Conservation (phyloP, 345 rosid genomes). For the Eucalyptus cloeziana region DNA sequence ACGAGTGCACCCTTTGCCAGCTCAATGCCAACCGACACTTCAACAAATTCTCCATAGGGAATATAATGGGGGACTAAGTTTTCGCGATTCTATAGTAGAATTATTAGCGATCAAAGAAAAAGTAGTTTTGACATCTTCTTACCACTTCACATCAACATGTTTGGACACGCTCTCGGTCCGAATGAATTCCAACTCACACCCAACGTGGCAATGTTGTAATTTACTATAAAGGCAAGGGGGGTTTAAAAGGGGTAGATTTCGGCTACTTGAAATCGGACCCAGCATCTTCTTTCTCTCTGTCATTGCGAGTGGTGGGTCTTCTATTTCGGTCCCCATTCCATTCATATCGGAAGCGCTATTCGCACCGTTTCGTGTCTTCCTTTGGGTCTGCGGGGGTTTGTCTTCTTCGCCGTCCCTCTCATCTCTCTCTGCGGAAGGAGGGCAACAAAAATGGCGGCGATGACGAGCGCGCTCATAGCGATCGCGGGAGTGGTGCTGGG, state of each 20-base stretch:
- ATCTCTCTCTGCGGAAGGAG: neutral
- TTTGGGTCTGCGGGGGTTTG: neutral
- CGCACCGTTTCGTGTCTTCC: neutral
- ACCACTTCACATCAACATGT: neutral
- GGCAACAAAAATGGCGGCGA: slow-evolving; percentile 24
- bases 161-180: neutral
- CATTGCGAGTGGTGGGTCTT: neutral
- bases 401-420: neutral
- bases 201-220: neutral
- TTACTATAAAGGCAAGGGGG: neutral
- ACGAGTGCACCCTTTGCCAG: too few species aligned
- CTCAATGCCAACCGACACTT: neutral
- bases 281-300: neutral
- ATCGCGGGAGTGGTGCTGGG: slow-evolving; percentile 63
- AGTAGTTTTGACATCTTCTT: neutral
- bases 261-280: neutral
- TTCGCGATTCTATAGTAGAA: too few species aligned
- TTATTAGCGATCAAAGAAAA: neutral
- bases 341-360: neutral
- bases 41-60: neutral
- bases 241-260: neutral
- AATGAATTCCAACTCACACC: neutral
- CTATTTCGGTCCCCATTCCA: neutral
- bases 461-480: slow-evolving; percentile 57
- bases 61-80: neutral